These are phyloP conservation scores for Berberis vulgaris DNA, from an alignment of 164 flowering plant genomes.

Conservation along the genomic window DNA sequence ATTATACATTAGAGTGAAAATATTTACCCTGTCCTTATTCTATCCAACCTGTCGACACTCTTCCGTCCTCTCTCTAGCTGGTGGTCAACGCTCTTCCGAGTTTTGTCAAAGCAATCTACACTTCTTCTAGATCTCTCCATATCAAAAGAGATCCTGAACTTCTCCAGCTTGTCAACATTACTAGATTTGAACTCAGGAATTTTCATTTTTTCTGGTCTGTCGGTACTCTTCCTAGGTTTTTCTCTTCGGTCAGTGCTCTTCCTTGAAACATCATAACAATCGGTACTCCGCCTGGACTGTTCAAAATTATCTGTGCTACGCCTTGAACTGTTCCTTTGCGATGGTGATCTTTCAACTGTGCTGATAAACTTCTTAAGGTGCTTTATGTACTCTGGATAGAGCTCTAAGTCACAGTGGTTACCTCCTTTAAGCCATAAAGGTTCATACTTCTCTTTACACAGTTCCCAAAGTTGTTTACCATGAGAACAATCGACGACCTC, in stretches of 20 bases:
- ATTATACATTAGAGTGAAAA: too few relatives aligned
- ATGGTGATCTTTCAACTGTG: slow-evolving; percentile 43
- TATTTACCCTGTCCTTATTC: too few relatives aligned
- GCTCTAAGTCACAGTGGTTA: slow-evolving; percentile 46
- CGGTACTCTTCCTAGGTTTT: slow-evolving; percentile 37
- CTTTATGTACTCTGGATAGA: slow-evolving; percentile 46
- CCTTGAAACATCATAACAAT: slow-evolving; percentile 17
- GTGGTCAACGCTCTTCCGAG: slow-evolving; percentile 24
- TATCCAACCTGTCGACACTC: slow-evolving; percentile 73
- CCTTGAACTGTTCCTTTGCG: slow-evolving; percentile 7
- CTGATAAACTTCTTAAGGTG: slow-evolving; percentile 59
- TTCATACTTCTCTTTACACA: slow-evolving; percentile 62
- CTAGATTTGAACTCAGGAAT: slow-evolving; percentile 37
- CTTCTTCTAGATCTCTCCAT: slow-evolving; percentile 26
- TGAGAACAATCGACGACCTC: slow-evolving; percentile 66
- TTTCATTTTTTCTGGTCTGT: slow-evolving; percentile 44
- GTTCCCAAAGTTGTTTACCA: slow-evolving; percentile 70
- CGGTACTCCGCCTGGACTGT: slow-evolving; percentile 9
- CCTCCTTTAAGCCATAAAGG: slow-evolving; percentile 50
- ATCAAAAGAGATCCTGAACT: slow-evolving; percentile 19
- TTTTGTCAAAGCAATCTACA: slow-evolving; percentile 37
- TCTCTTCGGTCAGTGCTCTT: slow-evolving; percentile 45
- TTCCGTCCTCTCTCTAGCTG: slow-evolving; percentile 59
- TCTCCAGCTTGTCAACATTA: slow-evolving; percentile 49
- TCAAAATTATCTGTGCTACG: slow-evolving; percentile 16